Conservation (phyloP, 768 basidiomycete species). For the Leccinellum albellum region DNA sequence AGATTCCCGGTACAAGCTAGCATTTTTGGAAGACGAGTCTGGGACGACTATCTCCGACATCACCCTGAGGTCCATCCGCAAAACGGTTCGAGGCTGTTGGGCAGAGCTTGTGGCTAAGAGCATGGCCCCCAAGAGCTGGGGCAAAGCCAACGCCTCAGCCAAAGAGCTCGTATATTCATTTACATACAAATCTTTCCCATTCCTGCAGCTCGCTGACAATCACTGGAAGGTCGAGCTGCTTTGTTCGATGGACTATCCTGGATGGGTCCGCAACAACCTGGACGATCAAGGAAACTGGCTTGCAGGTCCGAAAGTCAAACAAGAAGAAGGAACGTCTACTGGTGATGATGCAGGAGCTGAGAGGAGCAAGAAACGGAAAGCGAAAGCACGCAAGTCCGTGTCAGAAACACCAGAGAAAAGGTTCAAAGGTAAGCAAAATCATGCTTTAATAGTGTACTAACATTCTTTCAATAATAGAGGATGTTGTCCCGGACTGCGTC, state of each 20-base stretch:
- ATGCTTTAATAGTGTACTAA: too few relatives aligned
- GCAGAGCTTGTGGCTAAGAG: background rate
- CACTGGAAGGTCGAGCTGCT: background rate
- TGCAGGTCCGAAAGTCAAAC: background rate
- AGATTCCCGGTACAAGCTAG: background rate
- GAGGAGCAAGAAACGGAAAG: background rate
- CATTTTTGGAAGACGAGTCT: background rate
- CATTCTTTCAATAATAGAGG: too few relatives aligned
- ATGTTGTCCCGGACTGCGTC: too few relatives aligned
- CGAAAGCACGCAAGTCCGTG: background rate
- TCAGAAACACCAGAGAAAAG: background rate
- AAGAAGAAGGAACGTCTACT: background rate
- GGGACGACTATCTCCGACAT: background rate
- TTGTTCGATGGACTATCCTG: background rate
- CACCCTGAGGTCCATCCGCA: background rate
- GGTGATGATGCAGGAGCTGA: too few relatives aligned
- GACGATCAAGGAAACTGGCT: too few relatives aligned
- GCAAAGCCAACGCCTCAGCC: background rate
- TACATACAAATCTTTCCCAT: background rate
- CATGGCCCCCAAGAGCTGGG: slow-evolving; percentile 5
- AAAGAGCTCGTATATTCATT: background rate
- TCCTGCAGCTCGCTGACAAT: background rate
- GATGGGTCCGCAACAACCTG: background rate
- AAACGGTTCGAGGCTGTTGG: background rate
- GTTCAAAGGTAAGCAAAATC: background rate